Conservation (phyloP, 2,329 filamentous ascomycete species). For the Xylaria sp. region DNA sequence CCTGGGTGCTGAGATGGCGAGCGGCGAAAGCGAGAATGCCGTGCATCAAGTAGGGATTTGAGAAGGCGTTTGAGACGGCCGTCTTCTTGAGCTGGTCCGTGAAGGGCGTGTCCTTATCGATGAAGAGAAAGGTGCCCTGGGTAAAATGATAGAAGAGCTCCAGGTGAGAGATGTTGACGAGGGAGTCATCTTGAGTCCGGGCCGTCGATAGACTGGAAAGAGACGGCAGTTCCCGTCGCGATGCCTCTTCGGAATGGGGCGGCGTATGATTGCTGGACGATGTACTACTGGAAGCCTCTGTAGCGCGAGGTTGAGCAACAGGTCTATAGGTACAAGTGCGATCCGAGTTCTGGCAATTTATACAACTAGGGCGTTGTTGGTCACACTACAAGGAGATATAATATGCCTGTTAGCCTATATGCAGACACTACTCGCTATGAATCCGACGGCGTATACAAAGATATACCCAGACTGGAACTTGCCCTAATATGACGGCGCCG, state of each 20-base stretch:
- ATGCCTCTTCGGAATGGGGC: background rate
- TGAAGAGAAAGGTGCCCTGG: constrained; percentile 30
- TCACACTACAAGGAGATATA: constrained; percentile 28
- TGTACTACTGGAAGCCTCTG: background rate
- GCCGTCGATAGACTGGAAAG: background rate
- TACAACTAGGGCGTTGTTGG: constrained; percentile 29
- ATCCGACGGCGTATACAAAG: background rate
- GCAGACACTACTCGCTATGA: background rate
- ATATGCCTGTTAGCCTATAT: constrained; percentile 15
- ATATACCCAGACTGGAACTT: constrained; percentile 24
- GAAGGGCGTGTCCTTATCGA: constrained; percentile 13
- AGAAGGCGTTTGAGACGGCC: constrained; percentile 24
- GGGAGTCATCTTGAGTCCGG: background rate
- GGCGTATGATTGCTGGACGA: constrained; percentile 6
- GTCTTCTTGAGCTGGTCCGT: constrained; percentile 22
- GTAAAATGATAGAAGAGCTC: constrained; percentile 35
- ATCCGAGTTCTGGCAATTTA: constrained; percentile 34
- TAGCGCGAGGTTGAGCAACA: constrained; percentile 1
- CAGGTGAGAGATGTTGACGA: constrained; percentile 29
- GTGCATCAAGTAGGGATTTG: constrained; percentile 30
- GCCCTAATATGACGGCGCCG: constrained; percentile 36
- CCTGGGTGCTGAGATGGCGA: constrained; percentile 26
- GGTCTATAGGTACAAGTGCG: constrained; percentile 29
- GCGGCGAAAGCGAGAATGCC: constrained; percentile 29
- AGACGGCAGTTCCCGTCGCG: background rate